These are phyloP conservation scores for Zasmidium angulare DNA, from an alignment of 2,329 filamentous ascomycete genomes.

Conservation along the genomic window DNA sequence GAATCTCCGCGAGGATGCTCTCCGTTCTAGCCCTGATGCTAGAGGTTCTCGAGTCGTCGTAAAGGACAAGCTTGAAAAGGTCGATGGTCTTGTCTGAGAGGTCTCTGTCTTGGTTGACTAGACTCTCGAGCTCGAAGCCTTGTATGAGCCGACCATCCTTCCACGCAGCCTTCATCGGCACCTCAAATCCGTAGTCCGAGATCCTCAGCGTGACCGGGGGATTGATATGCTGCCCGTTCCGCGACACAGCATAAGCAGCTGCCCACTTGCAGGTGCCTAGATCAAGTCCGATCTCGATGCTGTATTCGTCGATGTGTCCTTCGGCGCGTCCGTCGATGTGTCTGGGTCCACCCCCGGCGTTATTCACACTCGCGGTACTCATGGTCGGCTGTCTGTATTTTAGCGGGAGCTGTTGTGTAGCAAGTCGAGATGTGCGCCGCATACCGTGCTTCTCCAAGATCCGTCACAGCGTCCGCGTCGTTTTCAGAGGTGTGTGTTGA, in stretches of 20 bases:
- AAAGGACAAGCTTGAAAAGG: constrained; percentile 11
- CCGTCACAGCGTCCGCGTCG: too few species aligned
- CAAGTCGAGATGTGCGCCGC: too few species aligned
- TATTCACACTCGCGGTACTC: too few species aligned
- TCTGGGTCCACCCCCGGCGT: too few species aligned
- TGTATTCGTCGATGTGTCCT: background rate
- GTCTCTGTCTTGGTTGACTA: background rate
- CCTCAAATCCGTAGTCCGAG: background rate
- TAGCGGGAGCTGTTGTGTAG: too few species aligned
- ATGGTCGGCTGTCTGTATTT: too few species aligned
- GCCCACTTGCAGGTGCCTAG: constrained; percentile 11
- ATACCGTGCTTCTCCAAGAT: too few species aligned
- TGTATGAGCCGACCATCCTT: constrained; percentile 7
- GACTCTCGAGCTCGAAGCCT: constrained; percentile 7
- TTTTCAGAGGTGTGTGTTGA: too few species aligned
- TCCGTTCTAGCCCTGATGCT: background rate
- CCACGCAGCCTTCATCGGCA: constrained; percentile 12
- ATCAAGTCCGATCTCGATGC: constrained; percentile 3
- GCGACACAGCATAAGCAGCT: background rate
- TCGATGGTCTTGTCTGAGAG: constrained; percentile 9
- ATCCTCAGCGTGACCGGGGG: constrained; percentile 2
- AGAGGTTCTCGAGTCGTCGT: background rate
- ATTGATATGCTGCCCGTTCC: background rate
- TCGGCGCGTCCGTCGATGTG: too few species aligned
- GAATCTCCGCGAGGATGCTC: constrained; percentile 1